Percentiles rank a stretch among this genome's conserved stretches.
phyloP scores from a whole-genome alignment of 441 rosid species.

The Kokia cookei region DNA sequence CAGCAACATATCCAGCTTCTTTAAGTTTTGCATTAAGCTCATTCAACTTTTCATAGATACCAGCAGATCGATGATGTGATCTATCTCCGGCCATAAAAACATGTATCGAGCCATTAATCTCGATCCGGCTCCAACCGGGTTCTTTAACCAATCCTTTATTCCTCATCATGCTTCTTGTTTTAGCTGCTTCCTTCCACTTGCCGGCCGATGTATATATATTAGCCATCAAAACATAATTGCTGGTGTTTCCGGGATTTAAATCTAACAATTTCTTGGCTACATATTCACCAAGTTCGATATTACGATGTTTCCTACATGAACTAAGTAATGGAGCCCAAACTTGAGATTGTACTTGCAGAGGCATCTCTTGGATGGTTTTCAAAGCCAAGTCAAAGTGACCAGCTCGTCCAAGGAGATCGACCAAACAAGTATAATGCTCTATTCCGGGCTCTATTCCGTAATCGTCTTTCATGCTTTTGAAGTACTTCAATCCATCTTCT shows the following conservation, averaged over 20 bases:
- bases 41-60: constrained; percentile 42
- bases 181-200: constrained; percentile 47
- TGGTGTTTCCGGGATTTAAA: constrained; percentile 31
- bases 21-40: constrained; percentile 40
- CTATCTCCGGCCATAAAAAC: constrained; percentile 50
- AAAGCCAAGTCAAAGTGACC: constrained; percentile 37
- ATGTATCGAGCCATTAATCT: constrained; percentile 32
- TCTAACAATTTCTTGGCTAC: constrained; percentile 30
- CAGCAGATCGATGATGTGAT: constrained; percentile 27
- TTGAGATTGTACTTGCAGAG: constrained; percentile 27
- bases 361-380: constrained; percentile 39
- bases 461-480: constrained; percentile 24
- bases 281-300: constrained; percentile 41
- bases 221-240: constrained; percentile 42
- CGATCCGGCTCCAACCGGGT: constrained; percentile 49
- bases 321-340: constrained; percentile 37
- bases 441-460: constrained; percentile 30
- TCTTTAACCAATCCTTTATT: constrained; percentile 39
- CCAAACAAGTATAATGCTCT: constrained; percentile 49
- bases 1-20: constrained; percentile 40
- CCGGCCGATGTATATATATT: constrained; percentile 40
- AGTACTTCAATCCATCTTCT: constrained; percentile 36
- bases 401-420: constrained; percentile 45
- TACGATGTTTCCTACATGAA: constrained; percentile 33
- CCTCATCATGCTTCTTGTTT: constrained; percentile 40